These are phyloP conservation scores for Chalara sp. DNA, from an alignment of 2,329 filamentous ascomycete species.

Conservation along the genomic window DNA sequence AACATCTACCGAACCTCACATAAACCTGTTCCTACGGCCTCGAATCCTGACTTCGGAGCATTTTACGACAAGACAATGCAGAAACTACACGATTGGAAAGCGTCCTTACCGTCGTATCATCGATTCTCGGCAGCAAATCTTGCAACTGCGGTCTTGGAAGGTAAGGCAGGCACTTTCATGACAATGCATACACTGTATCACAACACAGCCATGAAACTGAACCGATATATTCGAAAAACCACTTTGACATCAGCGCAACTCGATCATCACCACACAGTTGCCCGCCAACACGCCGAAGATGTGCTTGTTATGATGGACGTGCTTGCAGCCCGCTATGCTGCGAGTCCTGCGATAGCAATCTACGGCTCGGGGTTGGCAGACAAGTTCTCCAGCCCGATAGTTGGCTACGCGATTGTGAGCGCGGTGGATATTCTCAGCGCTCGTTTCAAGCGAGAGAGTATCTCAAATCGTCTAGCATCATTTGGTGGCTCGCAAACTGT, in stretches of 20 bases:
- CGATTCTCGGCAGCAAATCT: constrained; percentile 50
- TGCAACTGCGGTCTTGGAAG: constrained; percentile 43
- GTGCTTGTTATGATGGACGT: constrained; percentile 41
- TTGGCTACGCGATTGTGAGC: constrained; percentile 54
- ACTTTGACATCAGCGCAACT: constrained; percentile 35
- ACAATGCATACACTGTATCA: constrained; percentile 63
- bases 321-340: constrained; percentile 29
- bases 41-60: constrained; percentile 31
- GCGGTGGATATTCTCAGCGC: constrained; percentile 62
- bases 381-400: constrained; percentile 49
- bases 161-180: constrained; percentile 52
- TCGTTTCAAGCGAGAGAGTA: constrained; percentile 43
- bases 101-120: constrained; percentile 47
- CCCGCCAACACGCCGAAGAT: constrained; percentile 44
- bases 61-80: constrained; percentile 46
- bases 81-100: constrained; percentile 51
- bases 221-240: constrained; percentile 47
- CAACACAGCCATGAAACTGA: constrained; percentile 56
- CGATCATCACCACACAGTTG: constrained; percentile 38
- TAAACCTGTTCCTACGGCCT: constrained; percentile 7
- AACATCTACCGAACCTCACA: constrained; percentile 46
- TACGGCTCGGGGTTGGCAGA: neutral
- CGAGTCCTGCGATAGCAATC: neutral
- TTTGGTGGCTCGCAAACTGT: constrained; percentile 46
- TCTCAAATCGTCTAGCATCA: constrained; percentile 46